Evolutionary conservation across 768 basidiomycete genomes (phyloP).

Genomic region (Lactarius hatsudake): DNA sequence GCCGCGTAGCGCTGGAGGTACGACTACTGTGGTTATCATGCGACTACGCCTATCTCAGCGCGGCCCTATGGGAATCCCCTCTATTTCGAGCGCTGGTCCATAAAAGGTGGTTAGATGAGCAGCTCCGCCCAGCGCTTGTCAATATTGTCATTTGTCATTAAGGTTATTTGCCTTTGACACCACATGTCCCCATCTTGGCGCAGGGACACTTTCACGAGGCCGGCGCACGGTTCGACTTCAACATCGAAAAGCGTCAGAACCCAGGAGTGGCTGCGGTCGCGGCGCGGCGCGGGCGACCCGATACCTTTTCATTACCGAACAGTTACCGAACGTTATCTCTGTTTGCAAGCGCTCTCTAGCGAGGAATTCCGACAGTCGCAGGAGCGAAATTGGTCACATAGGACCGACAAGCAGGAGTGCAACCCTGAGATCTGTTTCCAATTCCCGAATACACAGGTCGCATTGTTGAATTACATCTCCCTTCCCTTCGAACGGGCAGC

Average conservation of each 20-base stretch:
- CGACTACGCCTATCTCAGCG: background rate
- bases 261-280: background rate
- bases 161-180: conserved; percentile 14
- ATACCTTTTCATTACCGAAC: background rate
- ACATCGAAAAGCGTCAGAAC: conserved; percentile 14
- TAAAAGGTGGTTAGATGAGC: background rate
- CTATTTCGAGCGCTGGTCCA: background rate
- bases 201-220: background rate
- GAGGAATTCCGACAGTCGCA: background rate
- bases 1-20: background rate
- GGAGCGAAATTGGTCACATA: background rate
- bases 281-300: background rate
- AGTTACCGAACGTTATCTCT: conserved; percentile 8
- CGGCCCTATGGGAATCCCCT: background rate
- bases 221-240: background rate
- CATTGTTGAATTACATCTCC: conserved; percentile 1
- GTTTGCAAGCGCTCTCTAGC: conserved; percentile 11
- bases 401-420: background rate
- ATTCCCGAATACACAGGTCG: background rate
- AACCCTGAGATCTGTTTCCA: conserved; percentile 5
- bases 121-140: conserved; percentile 7
- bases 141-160: conserved; percentile 1
- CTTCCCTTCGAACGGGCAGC: background rate
- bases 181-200: conserved; percentile 10
- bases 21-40: background rate